Evolutionary conservation across 176 grass and related monocot species (phyloP).

Genomic region (Chrysopogon serrulatus): DNA sequence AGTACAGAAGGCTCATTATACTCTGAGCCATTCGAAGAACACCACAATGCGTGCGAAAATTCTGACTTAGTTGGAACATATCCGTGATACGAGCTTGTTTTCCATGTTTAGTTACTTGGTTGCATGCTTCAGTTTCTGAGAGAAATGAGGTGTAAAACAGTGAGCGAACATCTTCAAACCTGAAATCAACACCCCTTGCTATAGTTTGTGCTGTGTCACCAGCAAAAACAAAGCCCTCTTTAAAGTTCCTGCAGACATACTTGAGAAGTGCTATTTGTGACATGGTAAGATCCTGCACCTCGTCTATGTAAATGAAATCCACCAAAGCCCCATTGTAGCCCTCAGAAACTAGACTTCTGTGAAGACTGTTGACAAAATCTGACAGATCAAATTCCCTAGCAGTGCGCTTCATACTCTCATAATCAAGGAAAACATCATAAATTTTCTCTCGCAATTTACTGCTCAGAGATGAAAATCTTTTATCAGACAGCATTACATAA

Average conservation of each 20-base stretch:
- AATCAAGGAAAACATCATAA: slow-evolving; percentile 81
- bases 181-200: slow-evolving; percentile 82
- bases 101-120: slow-evolving; percentile 37
- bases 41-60: slow-evolving; percentile 84
- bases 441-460: slow-evolving; percentile 45
- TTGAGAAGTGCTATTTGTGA: slow-evolving; percentile 74
- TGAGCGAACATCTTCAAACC: slow-evolving; percentile 80
- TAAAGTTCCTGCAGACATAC: slow-evolving; percentile 72
- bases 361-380: slow-evolving; percentile 76
- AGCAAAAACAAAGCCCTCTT: slow-evolving; percentile 82
- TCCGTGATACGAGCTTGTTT: slow-evolving; percentile 33
- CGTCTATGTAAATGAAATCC: slow-evolving; percentile 85
- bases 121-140: slow-evolving; percentile 10
- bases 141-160: slow-evolving; percentile 77
- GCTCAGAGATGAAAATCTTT: slow-evolving; percentile 59
- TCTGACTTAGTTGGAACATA: slow-evolving; percentile 81
- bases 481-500: slow-evolving; percentile 66
- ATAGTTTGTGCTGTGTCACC: slow-evolving; percentile 93
- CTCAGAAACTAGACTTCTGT: slow-evolving; percentile 24
- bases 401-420: slow-evolving; percentile 56
- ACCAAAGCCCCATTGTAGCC: slow-evolving; percentile 50
- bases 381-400: slow-evolving; percentile 72
- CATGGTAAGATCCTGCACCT: slow-evolving; percentile 93
- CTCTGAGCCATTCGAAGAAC: slow-evolving; percentile 72
- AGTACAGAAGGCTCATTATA: slow-evolving; percentile 74